A percentile compares a stretch with the other conserved stretches of the same genome.
These are phyloP conservation scores for Alternaria angustiovoidea DNA, from an alignment of 2,329 filamentous ascomycete species.

Conservation along the genomic window DNA sequence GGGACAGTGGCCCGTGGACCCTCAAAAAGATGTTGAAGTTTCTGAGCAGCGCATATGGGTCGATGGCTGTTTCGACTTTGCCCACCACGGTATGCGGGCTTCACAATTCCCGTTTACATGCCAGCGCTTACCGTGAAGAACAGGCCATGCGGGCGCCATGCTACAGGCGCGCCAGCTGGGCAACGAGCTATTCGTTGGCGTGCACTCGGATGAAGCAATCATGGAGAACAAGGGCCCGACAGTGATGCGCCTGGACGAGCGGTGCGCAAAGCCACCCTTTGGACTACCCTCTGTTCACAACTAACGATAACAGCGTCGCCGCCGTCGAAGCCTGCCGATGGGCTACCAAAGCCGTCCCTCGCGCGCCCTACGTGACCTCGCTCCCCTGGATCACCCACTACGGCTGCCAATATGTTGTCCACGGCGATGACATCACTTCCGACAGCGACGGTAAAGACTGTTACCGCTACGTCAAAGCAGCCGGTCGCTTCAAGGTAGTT, in stretches of 20 bases:
- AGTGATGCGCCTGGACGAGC: slow-evolving; percentile 92
- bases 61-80: slow-evolving; percentile 99
- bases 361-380: slow-evolving; percentile 93
- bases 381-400: slow-evolving; percentile 95
- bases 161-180: slow-evolving; percentile 93
- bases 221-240: slow-evolving; percentile 97
- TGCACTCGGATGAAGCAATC: slow-evolving; percentile 96
- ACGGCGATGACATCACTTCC: slow-evolving; percentile 96
- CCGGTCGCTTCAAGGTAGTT: slow-evolving; percentile 93
- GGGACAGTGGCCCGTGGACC: slow-evolving; percentile 71
- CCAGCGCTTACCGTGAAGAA: slow-evolving; percentile 26
- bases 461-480: slow-evolving; percentile 96
- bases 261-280: slow-evolving; percentile 56
- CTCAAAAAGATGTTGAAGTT: slow-evolving; percentile 66
- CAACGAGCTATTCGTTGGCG: slow-evolving; percentile 85
- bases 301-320: slow-evolving; percentile 67
- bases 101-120: background rate
- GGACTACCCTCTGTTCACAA: background rate
- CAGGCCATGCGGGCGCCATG: slow-evolving; percentile 95
- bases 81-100: slow-evolving; percentile 78
- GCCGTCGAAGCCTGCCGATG: slow-evolving; percentile 95
- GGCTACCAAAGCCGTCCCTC: slow-evolving; percentile 82
- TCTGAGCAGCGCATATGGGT: slow-evolving; percentile 87
- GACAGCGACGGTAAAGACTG: slow-evolving; percentile 94
- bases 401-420: slow-evolving; percentile 93